A percentile compares a stretch with the other conserved stretches of the same genome.
These are phyloP conservation scores for Gastrodia elata DNA, from an alignment of 106 monocot genomes.

Conservation along the genomic window DNA sequence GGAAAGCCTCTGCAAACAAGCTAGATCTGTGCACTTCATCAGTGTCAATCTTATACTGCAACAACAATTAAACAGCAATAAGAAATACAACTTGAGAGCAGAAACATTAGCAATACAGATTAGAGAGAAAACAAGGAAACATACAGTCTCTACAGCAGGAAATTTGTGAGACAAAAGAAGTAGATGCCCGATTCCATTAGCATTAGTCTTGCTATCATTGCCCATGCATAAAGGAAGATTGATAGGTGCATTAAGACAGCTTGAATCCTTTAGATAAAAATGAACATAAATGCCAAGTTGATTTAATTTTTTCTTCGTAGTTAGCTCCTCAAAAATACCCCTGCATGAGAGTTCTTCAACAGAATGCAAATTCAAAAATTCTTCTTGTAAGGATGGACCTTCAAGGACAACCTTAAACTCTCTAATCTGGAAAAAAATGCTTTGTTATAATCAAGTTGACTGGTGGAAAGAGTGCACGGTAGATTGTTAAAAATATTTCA, in stretches of 20 bases:
- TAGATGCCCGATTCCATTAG: conserved; percentile 32
- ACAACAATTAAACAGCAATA: conserved; percentile 13
- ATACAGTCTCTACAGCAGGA: conserved; percentile 42
- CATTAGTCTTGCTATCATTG: conserved; percentile 5
- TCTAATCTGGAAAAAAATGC: conserved; percentile 42
- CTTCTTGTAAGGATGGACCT: conserved; percentile 34
- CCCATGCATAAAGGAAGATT: conserved; percentile 18
- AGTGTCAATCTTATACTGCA: conserved; percentile 24
- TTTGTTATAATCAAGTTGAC: background rate
- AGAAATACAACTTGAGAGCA: conserved; percentile 2
- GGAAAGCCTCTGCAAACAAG: conserved; percentile 59
- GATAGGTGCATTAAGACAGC: conserved; percentile 24
- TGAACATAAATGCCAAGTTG: conserved; percentile 46
- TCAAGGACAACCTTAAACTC: conserved; percentile 64
- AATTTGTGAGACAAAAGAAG: conserved; percentile 72
- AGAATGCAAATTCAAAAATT: conserved; percentile 12
- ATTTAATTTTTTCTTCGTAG: conserved; percentile 19
- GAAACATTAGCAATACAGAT: conserved; percentile 1
- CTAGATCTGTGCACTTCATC: conserved; percentile 17
- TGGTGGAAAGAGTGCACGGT: background rate
- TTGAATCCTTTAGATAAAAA: conserved; percentile 37
- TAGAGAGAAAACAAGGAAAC: conserved; percentile 3
- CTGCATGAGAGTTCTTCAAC: conserved; percentile 41
- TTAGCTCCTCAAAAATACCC: conserved; percentile 43
- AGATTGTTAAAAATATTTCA: background rate